Evolutionary conservation across 2,329 filamentous ascomycete genomes (phyloP), one percentile per base, ranked within the genome.

Genomic region (Dothideomycetes sp.): DNA sequence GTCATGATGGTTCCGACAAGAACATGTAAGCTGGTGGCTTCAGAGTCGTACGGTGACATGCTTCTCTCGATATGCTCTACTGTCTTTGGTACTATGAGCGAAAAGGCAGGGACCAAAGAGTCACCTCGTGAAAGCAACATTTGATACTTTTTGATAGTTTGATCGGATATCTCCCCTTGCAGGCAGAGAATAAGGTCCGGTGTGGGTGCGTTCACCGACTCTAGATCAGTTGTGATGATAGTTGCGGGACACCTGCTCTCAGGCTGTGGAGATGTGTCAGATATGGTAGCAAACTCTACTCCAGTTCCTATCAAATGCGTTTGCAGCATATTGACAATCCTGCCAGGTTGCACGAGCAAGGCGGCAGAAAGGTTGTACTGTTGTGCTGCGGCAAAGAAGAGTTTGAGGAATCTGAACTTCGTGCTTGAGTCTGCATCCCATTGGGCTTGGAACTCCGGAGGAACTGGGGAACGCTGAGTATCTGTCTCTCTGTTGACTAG

Each of bases 31-130:
- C 53, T 53, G 5, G 54, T 47, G 5, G 43, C 37, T 11, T 49
- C 42, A 4, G 51, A 44, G 31, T 58, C 33, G 14, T 41, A 41
- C 9, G 47, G n/a, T 4, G 45, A 47, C 4, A 68, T 41, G 36
- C 60, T 65, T 8, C 54, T 55, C 39, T 66, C 58, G 36, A 68
- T 58, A 45, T 70, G 66, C 40, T 66, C 62, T 3, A 66, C 48
- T 0, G 63, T 57, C 29, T 55, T 50, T 2, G 63, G 61, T 22
- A 66, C 57, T 1, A 66, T 59, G 1, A 66, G 47, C 17, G 60
- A 57, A 8, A 66, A 18, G 12, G 39, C 27, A n/a, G 39, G 39
- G 3, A 41, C 4, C 5, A 34, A 17, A 4, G 29, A 14, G 4
- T 19, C 12, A 12, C 19, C 17, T 2, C 12, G 29, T 9, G 39